Evolutionary conservation across 1,284 basidiomycete genomes (phyloP).

Genomic region (Thelephora terrestris): DNA sequence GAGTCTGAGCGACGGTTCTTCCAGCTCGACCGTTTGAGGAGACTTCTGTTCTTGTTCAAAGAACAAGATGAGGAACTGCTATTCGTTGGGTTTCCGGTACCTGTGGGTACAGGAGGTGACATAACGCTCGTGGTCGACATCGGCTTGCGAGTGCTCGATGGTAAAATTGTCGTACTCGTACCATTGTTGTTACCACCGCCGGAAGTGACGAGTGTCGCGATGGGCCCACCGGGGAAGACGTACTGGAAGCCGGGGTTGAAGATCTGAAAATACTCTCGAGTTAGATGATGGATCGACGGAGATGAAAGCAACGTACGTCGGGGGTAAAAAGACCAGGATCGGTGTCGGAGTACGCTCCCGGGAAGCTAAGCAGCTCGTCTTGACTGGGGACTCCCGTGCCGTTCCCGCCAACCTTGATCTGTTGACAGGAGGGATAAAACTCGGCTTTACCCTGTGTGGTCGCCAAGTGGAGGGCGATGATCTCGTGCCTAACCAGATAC

Average conservation of each 20-base stretch:
- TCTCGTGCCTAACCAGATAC: conserved; percentile 65
- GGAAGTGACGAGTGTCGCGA: conserved; percentile 7
- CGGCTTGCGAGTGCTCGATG: not conserved
- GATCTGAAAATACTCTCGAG: conserved; percentile 2
- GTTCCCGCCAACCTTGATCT: conserved; percentile 37
- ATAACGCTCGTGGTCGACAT: not conserved
- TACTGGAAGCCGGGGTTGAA: conserved; percentile 8
- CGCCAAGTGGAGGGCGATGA: conserved; percentile 61
- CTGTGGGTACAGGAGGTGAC: not conserved
- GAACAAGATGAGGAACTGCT: not conserved
- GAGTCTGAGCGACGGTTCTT: not conserved
- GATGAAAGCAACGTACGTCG: conserved; percentile 18
- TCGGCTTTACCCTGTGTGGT: conserved; percentile 43
- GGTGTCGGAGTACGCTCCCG: conserved; percentile 52
- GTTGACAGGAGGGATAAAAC: conserved; percentile 62
- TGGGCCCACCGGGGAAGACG: conserved; percentile 12
- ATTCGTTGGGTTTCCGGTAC: not conserved
- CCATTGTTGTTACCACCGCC: not conserved
- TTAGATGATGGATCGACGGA: not conserved
- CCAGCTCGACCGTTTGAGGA: not conserved
- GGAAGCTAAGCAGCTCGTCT: conserved; percentile 44
- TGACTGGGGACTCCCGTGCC: conserved; percentile 30
- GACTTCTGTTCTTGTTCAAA: not conserved
- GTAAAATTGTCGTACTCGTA: not conserved
- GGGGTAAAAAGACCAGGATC: conserved; percentile 51